Base-by-base conservation (phyloP, 495 filamentous ascomycete species). In the Hamigera avellanea region DNA sequence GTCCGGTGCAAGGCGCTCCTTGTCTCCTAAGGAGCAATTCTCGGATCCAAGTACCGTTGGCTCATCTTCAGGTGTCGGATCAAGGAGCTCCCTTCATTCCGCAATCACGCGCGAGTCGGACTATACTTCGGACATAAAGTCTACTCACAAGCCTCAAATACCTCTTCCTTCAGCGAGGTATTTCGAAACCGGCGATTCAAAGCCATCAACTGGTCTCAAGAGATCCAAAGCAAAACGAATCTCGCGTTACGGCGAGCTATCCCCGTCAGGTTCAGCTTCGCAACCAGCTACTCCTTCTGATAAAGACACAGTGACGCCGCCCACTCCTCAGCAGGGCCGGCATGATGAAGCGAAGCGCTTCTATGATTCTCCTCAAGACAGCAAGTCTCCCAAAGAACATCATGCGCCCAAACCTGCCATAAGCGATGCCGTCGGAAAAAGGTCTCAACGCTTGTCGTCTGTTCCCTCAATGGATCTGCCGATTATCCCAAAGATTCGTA, bases 391-490 rank as follows among this genome's bases (percentile, higher is more conserved):
- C 36, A 42, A 53, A 32, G 43, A 52, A 26, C 43, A 38, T 1
- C 33, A 37, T 8, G 15, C 39, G 21, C 44, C 53, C 4, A 42
- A 48, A 13, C 43, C 46, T 0, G 42, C 60, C 17, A 44, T 41
- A 14, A 47, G 39, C 29, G 49, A 43, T 21, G 48, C 33, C 16
- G 44, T 45, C 2, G 51, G 56, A 38, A 33, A 49, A 29, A 52
- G 48, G 30, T 54, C 62, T 31, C 53, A 67, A 29, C 59, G 71
- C 19, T 55, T 69, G 2, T 78, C 77, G n/a, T 76, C 71, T 15
- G 64, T 72, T 8, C 75, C 73, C 6, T 71, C 70, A 0, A 53
- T 65, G 45, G 61, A 72, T 37, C 62, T 79, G 12, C 77, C 76
- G 12, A 58, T 54, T 14, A 75, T 80, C 14, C 70, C 64, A 12